These are phyloP conservation scores for Citrus hindsii DNA, from an alignment of 345 rosid genomes.

Conservation along the genomic window DNA sequence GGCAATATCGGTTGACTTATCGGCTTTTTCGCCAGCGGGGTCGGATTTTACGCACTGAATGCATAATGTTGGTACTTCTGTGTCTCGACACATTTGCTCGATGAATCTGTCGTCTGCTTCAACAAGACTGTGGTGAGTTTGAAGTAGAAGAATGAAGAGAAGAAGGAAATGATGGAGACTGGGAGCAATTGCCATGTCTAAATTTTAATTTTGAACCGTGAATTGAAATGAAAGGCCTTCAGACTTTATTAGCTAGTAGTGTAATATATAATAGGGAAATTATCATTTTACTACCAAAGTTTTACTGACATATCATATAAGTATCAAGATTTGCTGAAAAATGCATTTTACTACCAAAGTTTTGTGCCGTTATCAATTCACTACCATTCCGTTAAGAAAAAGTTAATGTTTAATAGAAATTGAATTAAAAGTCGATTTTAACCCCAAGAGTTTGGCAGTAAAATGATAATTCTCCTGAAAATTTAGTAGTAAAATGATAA, in stretches of 20 bases:
- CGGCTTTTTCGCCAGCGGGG: not conserved
- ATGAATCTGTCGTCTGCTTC: conserved; percentile 13
- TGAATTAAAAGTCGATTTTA: too few relatives aligned
- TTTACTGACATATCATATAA: too few relatives aligned
- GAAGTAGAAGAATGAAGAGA: not conserved
- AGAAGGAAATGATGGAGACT: not conserved
- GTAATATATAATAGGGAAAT: not conserved
- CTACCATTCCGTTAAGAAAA: too few relatives aligned
- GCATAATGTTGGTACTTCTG: conserved; percentile 18
- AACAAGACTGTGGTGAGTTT: not conserved
- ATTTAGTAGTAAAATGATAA: too few relatives aligned
- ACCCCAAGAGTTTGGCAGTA: too few relatives aligned
- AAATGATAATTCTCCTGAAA: too few relatives aligned
- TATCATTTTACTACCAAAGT: too few relatives aligned
- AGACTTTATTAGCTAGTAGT: too few relatives aligned
- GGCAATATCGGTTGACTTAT: conserved; percentile 10
- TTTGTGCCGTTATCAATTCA: too few relatives aligned
- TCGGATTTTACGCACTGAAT: conserved; percentile 27
- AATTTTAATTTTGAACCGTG: not conserved
- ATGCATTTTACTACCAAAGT: too few relatives aligned
- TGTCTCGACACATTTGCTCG: conserved; percentile 9
- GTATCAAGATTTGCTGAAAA: too few relatives aligned
- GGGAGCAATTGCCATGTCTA: not conserved
- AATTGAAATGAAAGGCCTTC: not conserved
- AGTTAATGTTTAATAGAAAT: too few relatives aligned